These are phyloP conservation scores for Erythrophleum fordii DNA, from an alignment of 306 rosid species.

Conservation along the genomic window DNA sequence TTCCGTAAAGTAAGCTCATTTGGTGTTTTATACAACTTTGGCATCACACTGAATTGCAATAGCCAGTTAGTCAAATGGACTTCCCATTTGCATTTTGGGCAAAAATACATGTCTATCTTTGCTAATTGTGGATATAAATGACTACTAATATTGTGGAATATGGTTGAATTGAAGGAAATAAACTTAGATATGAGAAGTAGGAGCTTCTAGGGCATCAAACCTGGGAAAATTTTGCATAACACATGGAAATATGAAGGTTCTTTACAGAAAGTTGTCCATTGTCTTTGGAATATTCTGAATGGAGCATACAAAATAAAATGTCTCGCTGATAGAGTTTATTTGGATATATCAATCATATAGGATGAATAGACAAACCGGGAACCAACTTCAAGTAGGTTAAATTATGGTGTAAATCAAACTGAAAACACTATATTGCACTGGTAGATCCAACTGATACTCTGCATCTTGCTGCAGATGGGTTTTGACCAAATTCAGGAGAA, in stretches of 20 bases:
- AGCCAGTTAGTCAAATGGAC: slow-evolving; percentile 22
- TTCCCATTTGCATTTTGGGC: background rate
- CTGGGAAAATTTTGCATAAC: slow-evolving; percentile 20
- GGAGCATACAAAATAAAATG: background rate
- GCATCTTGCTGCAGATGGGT: background rate
- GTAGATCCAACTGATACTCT: slow-evolving; percentile 21
- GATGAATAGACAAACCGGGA: background rate
- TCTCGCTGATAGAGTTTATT: background rate
- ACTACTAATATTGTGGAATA: background rate
- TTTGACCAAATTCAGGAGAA: slow-evolving; percentile 10
- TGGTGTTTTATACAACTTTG: slow-evolving; percentile 13
- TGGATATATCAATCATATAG: background rate
- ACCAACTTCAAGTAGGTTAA: background rate
- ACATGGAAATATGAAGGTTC: background rate
- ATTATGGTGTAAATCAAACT: slow-evolving; percentile 1
- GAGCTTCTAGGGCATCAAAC: slow-evolving; percentile 13
- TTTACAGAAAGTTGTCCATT: background rate
- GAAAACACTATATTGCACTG: background rate
- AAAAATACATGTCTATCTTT: slow-evolving; percentile 6
- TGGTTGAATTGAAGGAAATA: slow-evolving; percentile 22
- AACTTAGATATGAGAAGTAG: slow-evolving; percentile 10
- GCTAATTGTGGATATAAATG: background rate
- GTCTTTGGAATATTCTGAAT: background rate
- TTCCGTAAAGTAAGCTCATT: background rate
- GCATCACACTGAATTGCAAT: background rate